phyloP scores from a whole-genome alignment of 352 stramenopile species.

The Globisporangium camurandrum region DNA sequence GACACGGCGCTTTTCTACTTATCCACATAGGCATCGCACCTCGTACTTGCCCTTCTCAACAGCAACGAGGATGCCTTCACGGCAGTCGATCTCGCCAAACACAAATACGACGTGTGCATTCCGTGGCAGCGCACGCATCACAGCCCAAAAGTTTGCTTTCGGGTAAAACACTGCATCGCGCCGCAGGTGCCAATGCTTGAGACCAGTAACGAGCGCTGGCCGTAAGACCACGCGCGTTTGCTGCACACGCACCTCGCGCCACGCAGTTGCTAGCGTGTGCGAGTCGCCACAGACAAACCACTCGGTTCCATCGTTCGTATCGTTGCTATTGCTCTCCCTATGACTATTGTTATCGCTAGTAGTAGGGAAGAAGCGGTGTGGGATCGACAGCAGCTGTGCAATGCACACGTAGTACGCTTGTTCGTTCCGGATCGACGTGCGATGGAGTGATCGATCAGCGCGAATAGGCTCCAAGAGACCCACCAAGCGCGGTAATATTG shows the following conservation, averaged over 20 bases:
- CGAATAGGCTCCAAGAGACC: constrained; percentile 60
- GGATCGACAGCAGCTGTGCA: constrained; percentile 65
- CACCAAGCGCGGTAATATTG: constrained; percentile 42
- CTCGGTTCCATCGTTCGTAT: constrained; percentile 27
- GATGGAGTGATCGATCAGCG: constrained; percentile 49
- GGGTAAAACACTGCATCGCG: constrained; percentile 87
- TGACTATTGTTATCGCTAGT: not conserved
- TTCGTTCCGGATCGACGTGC: constrained; percentile 80
- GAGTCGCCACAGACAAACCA: constrained; percentile 87
- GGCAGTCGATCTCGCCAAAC: constrained; percentile 94
- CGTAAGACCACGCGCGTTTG: constrained; percentile 16
- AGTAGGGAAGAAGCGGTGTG: constrained; percentile 10
- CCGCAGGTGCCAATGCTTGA: constrained; percentile 93
- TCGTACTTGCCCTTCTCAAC: constrained; percentile 87
- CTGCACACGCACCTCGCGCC: constrained; percentile 46
- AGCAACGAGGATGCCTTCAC: constrained; percentile 87
- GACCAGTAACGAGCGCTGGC: constrained; percentile 85
- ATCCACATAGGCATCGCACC: constrained; percentile 17
- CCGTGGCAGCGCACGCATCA: constrained; percentile 42
- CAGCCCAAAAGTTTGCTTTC: constrained; percentile 85
- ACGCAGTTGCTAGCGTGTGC: constrained; percentile 86
- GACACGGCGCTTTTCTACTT: not conserved
- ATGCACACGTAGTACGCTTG: constrained; percentile 87
- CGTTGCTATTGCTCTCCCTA: constrained; percentile 1
- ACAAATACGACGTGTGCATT: constrained; percentile 83